Base-by-base conservation (phyloP, 1,139 yeast species). In the Arxiozyma telluris region DNA sequence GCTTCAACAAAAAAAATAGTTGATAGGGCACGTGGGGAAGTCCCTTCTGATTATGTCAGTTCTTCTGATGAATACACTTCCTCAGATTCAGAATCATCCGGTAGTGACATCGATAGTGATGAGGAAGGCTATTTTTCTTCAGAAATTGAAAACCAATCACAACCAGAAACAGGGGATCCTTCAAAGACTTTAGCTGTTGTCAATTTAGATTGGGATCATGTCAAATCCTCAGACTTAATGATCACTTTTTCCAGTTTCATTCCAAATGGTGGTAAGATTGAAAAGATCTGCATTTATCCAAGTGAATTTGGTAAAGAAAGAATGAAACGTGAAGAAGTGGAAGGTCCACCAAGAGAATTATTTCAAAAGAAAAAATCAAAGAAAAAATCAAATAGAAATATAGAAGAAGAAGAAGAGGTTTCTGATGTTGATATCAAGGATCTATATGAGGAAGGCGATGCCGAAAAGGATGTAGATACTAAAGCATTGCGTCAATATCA, bases 141-240 rank as follows among this genome's bases (percentile, higher is more conserved):
- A 1, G 87, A 80, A 27, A 68, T 76, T 23, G 88, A 82, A 58
- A 60, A 75, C 2, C 91, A 83, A 60, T 79, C 71, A 9, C 78
- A 80, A 55, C 87, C 94, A 15, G 93, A 87, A 51, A 84, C 82
- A 56, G 95, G 96, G 47, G 97, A 91, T 1, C 96, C 96, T 34
- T 78, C 96, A 0, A 73, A 74, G 42, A 74, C 87, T 6, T 77
- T 94, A 66, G 98, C 98, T 0, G 96, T 85, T 1, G 98, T 94
- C 39, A 94, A 94, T 65, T 76, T 94, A 79, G 98, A 94, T 67
- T 94, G 98, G 98, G 99, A 94, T 63, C 87, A 93, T 65, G 77
- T 94, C 22, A 79, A 82, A 52, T 87, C 98, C 0, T 82, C 81
- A 15, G 98, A 93, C 68, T 71, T 94, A 59, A 82, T 88, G 87